Evolutionary conservation across 371 early-diverging fungal species (phyloP).

Genomic region (Caulochytrium protostelioides): DNA sequence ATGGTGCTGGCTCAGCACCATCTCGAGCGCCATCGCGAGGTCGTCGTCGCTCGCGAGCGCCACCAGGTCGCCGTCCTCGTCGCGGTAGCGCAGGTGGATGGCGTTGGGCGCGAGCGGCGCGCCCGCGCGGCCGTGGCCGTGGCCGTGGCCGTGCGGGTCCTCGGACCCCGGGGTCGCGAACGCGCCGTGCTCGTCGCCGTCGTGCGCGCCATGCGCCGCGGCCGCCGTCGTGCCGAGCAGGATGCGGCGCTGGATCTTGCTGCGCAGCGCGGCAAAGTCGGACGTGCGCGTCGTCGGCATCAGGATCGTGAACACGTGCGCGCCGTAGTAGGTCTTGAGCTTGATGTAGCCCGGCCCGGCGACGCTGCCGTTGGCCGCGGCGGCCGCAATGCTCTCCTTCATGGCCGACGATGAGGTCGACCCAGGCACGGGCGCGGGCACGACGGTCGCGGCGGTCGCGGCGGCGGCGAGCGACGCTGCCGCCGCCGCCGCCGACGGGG

Average conservation of each 20-base stretch:
- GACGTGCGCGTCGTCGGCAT: constrained; percentile 38
- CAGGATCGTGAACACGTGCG: constrained; percentile 65
- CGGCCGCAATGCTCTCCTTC: not conserved
- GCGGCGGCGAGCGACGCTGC: not conserved
- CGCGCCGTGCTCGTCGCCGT: constrained; percentile 9
- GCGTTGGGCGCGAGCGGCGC: constrained; percentile 20
- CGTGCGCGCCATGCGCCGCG: constrained; percentile 10
- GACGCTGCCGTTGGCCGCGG: not conserved
- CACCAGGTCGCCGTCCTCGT: constrained; percentile 76
- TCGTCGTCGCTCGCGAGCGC: constrained; percentile 75
- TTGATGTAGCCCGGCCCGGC: constrained; percentile 23
- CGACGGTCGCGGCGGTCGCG: not conserved
- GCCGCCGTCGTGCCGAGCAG: constrained; percentile 37
- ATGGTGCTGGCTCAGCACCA: constrained; percentile 4
- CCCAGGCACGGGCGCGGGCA: not conserved
- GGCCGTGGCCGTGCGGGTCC: too few relatives aligned
- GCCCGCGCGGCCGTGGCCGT: constrained; percentile 10
- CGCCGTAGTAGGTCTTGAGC: constrained; percentile 62
- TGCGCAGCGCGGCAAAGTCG: constrained; percentile 47
- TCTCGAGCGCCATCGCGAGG: constrained; percentile 74
- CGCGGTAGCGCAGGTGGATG: constrained; percentile 60
- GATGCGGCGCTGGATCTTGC: constrained; percentile 67
- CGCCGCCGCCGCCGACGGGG: not conserved
- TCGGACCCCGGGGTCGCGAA: too few relatives aligned
- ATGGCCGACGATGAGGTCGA: not conserved